phyloP scores from a whole-genome alignment of 2,329 filamentous ascomycete genomes.

The Cadophora luteo-olivacea region DNA sequence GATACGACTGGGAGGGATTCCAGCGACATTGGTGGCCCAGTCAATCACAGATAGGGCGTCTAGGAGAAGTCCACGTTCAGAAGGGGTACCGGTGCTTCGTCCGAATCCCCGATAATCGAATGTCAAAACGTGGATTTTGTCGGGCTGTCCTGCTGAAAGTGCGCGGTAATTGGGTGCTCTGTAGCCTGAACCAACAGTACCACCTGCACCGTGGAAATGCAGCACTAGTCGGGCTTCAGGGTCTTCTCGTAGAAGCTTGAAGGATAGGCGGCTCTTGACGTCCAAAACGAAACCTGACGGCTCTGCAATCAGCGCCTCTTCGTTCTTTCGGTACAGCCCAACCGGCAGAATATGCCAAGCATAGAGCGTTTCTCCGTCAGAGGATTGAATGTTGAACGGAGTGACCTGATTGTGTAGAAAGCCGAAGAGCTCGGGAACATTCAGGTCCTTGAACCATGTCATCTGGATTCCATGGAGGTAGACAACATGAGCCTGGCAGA shows the following conservation, averaged over 20 bases:
- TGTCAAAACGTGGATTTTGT: constrained; percentile 76
- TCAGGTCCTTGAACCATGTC: constrained; percentile 72
- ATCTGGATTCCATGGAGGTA: constrained; percentile 84
- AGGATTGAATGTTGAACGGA: constrained; percentile 76
- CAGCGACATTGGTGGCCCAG: constrained; percentile 69
- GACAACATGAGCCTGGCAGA: constrained; percentile 63
- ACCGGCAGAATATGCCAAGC: constrained; percentile 90
- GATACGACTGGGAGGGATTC: constrained; percentile 75
- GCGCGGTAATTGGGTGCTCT: constrained; percentile 79
- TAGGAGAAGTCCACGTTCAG: constrained; percentile 78
- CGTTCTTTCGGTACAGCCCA: constrained; percentile 74
- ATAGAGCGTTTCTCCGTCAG: constrained; percentile 78
- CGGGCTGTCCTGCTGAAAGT: constrained; percentile 71
- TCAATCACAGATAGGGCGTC: constrained; percentile 78
- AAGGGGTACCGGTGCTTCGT: constrained; percentile 75
- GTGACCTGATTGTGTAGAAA: constrained; percentile 81
- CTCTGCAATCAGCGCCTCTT: constrained; percentile 62
- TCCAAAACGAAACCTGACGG: constrained; percentile 23
- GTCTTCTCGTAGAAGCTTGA: constrained; percentile 66
- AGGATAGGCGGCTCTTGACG: constrained; percentile 48
- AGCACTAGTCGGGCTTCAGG: constrained; percentile 67
- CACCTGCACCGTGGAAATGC: constrained; percentile 51
- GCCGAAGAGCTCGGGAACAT: constrained; percentile 80
- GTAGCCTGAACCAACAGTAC: constrained; percentile 68
- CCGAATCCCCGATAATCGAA: constrained; percentile 93